phyloP scores from a whole-genome alignment of 345 rosid genomes.

The Linum trigynum region DNA sequence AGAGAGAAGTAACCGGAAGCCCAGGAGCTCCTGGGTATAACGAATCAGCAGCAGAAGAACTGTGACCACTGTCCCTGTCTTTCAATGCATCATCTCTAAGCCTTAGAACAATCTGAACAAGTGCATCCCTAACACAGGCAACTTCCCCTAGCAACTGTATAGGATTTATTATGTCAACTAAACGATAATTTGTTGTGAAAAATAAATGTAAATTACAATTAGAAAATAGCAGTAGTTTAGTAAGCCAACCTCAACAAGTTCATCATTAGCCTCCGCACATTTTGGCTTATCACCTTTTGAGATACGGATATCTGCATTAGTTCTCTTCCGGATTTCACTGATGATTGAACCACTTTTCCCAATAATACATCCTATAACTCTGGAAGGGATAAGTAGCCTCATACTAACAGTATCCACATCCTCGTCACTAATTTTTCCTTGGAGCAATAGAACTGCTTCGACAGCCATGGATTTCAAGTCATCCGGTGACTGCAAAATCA shows the following conservation, averaged over 20 bases:
- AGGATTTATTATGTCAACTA: slow-evolving; percentile 9
- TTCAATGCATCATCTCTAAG: slow-evolving; percentile 80
- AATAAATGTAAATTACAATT: slow-evolving; percentile 6
- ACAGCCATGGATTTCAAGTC: slow-evolving; percentile 93
- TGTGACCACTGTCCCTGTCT: slow-evolving; percentile 49
- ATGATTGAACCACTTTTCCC: slow-evolving; percentile 90
- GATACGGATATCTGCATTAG: slow-evolving; percentile 70
- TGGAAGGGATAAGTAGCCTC: slow-evolving; percentile 75
- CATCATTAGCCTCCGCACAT: slow-evolving; percentile 63
- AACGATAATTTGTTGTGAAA: slow-evolving; percentile 8
- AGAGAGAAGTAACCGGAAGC: slow-evolving; percentile 47
- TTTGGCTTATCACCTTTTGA: slow-evolving; percentile 65
- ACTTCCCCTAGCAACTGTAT: slow-evolving; percentile 67
- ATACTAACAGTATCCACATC: slow-evolving; percentile 49
- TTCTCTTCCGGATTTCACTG: slow-evolving; percentile 81
- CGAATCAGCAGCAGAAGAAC: slow-evolving; percentile 49
- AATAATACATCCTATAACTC: slow-evolving; percentile 85
- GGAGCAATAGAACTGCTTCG: slow-evolving; percentile 83
- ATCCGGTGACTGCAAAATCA: slow-evolving; percentile 51
- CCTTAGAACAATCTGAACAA: slow-evolving; percentile 77
- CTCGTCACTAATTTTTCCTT: slow-evolving; percentile 77
- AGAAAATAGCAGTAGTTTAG: background rate
- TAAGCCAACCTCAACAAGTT: slow-evolving; percentile 72
- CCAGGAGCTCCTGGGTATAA: slow-evolving; percentile 42
- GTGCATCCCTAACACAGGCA: slow-evolving; percentile 72